These are phyloP conservation scores for Volvariella volvacea DNA, from an alignment of 1,284 basidiomycete species.

Conservation along the genomic window DNA sequence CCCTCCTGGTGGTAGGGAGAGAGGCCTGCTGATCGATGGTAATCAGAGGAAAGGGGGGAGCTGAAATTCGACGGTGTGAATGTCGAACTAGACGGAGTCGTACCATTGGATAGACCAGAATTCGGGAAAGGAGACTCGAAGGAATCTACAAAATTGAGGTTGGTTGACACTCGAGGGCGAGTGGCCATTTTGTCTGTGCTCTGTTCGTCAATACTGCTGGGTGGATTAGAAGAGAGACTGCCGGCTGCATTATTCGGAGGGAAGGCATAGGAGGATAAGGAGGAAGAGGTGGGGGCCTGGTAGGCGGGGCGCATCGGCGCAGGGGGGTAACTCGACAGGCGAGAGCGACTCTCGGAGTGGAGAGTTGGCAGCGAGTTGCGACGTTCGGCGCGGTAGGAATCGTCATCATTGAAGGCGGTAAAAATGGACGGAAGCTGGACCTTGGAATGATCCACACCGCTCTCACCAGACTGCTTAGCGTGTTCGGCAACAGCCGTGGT, in stretches of 20 bases:
- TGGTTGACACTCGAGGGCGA: constrained; percentile 36
- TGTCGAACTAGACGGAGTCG: constrained; percentile 38
- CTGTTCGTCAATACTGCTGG: constrained; percentile 19
- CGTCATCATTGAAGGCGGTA: constrained; percentile 59
- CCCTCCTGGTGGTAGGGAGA: constrained; percentile 35
- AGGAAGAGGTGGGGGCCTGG: constrained; percentile 33
- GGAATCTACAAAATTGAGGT: constrained; percentile 37
- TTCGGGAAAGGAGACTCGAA: constrained; percentile 39
- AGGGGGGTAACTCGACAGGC: constrained; percentile 44
- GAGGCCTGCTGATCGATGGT: constrained; percentile 31
- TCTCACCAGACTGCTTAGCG: constrained; percentile 18
- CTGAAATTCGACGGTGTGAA: constrained; percentile 38
- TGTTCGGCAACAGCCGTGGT: constrained; percentile 19
- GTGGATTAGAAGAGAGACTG: too few species aligned
- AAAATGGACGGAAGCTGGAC: constrained; percentile 71
- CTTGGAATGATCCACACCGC: constrained; percentile 37
- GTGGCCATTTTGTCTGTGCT: constrained; percentile 23
- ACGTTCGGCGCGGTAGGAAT: constrained; percentile 46
- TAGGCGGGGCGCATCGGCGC: constrained; percentile 37
- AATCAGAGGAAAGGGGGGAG: constrained; percentile 39
- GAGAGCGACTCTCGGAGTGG: constrained; percentile 40
- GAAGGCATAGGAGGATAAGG: constrained; percentile 57
- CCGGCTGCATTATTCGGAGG: constrained; percentile 27
- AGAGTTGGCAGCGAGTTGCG: constrained; percentile 60
- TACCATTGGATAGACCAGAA: constrained; percentile 36